phyloP scores from a whole-genome alignment of 2,329 filamentous ascomycete genomes.

The Colletotrichum lindemuthianum region DNA sequence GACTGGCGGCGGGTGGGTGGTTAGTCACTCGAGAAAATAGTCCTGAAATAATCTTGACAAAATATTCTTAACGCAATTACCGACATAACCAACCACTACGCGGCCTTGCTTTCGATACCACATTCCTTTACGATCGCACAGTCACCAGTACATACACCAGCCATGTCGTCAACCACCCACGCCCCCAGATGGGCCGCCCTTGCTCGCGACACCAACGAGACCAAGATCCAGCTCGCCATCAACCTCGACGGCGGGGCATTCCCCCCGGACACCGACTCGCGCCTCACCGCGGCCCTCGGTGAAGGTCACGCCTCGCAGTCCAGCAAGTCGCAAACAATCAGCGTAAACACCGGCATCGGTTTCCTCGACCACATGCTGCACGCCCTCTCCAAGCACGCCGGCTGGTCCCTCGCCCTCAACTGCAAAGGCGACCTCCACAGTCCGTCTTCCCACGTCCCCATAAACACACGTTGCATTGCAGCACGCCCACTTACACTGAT shows the following conservation, averaged over 20 bases:
- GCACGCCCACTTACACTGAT: conserved; percentile 6
- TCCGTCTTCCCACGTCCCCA: conserved; percentile 54
- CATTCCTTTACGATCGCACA: neutral
- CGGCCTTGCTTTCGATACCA: neutral
- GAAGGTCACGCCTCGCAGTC: conserved; percentile 84
- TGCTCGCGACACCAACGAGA: conserved; percentile 95
- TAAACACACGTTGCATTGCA: neutral
- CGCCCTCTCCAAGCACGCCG: conserved; percentile 93
- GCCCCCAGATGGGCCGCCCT: conserved; percentile 76
- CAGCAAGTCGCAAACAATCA: conserved; percentile 86
- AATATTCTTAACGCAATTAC: neutral
- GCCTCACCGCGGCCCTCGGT: conserved; percentile 56
- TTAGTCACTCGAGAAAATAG: conserved; percentile 25
- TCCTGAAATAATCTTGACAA: conserved; percentile 4
- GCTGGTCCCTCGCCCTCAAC: conserved; percentile 87
- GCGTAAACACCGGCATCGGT: conserved; percentile 91
- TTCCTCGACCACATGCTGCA: conserved; percentile 99
- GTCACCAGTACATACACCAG: neutral
- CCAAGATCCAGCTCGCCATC: conserved; percentile 91
- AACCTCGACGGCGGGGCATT: conserved; percentile 92
- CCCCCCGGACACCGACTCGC: conserved; percentile 70
- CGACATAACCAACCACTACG: neutral
- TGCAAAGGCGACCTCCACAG: conserved; percentile 93
- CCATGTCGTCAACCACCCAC: conserved; percentile 32
- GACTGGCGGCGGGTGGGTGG: conserved; percentile 18